Conservation (phyloP, 2,329 filamentous ascomycete species). For the Chaetomiaceae sp. region DNA sequence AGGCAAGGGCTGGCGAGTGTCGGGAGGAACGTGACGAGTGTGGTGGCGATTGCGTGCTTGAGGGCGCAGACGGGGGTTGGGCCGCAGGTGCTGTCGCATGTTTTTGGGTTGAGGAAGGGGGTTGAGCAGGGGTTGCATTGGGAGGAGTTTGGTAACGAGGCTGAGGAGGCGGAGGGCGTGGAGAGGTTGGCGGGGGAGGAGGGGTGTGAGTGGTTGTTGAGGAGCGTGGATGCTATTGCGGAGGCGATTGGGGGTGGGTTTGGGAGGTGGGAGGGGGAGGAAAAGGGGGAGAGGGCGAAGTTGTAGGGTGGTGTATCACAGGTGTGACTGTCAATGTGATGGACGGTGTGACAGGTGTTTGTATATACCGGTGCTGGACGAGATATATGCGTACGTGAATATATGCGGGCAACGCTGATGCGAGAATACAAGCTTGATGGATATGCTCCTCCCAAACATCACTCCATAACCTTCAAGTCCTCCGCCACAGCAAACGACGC, state of each 20-base stretch:
- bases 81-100: conserved; percentile 75
- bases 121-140: conserved; percentile 60
- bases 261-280: conserved; percentile 28
- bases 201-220: conserved; percentile 45
- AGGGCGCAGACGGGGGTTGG: conserved; percentile 76
- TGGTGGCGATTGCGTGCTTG: conserved; percentile 71
- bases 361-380: neutral
- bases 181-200: conserved; percentile 44
- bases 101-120: conserved; percentile 75
- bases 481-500: conserved; percentile 62
- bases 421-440: neutral
- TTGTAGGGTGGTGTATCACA: neutral
- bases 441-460: conserved; percentile 1
- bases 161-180: conserved; percentile 31
- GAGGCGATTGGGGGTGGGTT: conserved; percentile 44
- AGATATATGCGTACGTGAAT: conserved; percentile 5
- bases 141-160: conserved; percentile 22
- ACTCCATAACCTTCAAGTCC: conserved; percentile 47
- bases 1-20: conserved; percentile 47
- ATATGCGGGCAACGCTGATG: neutral
- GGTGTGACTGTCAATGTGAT: neutral
- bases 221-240: conserved; percentile 41
- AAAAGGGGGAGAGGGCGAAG: conserved; percentile 7
- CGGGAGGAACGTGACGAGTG: conserved; percentile 66
- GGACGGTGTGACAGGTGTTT: too few relatives aligned